These are phyloP conservation scores for Kitagawia praeruptora DNA, from an alignment of 129 eudicot genomes.

Conservation along the genomic window DNA sequence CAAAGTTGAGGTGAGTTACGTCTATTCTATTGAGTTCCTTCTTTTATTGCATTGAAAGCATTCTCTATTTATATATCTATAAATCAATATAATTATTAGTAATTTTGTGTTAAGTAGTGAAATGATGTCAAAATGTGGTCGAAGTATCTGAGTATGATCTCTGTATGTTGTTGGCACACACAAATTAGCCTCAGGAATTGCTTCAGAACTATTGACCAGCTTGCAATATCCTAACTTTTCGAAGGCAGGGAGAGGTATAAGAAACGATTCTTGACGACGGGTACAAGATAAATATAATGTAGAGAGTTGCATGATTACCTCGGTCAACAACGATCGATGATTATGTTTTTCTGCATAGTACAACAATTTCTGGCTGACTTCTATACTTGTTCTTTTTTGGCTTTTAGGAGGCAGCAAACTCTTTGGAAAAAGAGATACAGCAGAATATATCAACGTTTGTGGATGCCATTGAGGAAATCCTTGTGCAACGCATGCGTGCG, in stretches of 20 bases:
- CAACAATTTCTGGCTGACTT: neutral
- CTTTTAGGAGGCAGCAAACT: slow-evolving; percentile 61
- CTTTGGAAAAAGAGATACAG: slow-evolving; percentile 32
- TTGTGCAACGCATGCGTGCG: slow-evolving; percentile 44
- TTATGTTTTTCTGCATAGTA: neutral
- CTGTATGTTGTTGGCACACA: neutral
- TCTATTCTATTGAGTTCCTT: neutral
- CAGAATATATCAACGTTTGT: slow-evolving; percentile 48
- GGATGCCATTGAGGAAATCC: slow-evolving; percentile 59
- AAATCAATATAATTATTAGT: neutral
- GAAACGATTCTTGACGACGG: neutral
- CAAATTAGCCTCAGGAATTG: neutral
- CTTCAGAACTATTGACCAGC: neutral
- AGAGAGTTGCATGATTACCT: neutral
- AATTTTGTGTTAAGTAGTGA: neutral
- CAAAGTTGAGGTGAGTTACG: slow-evolving; percentile 68
- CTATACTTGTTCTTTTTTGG: neutral
- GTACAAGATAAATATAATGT: too few relatives aligned
- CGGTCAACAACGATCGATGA: neutral
- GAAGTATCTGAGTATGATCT: neutral
- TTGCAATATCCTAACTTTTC: neutral
- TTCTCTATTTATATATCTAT: neutral
- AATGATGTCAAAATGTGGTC: neutral
- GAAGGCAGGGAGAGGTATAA: neutral
- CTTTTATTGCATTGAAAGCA: neutral